Percentiles rank a stretch among this genome's conserved stretches.
Evolutionary conservation across 2,329 filamentous ascomycete genomes (phyloP).

Genomic region (Apiospora koreana): DNA sequence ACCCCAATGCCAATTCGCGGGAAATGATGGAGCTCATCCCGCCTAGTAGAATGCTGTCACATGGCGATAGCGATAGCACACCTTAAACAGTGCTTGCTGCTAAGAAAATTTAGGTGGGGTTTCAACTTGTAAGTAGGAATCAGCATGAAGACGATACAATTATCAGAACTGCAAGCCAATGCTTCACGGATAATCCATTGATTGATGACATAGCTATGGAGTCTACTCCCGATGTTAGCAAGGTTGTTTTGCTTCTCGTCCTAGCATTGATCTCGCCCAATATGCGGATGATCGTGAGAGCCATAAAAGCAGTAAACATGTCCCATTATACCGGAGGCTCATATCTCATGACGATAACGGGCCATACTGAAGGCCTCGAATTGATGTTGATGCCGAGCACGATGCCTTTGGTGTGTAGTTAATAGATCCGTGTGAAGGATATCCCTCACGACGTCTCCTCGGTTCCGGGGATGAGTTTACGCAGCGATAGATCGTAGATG

Average conservation of each 20-base stretch:
- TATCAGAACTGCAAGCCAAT: neutral
- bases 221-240: neutral
- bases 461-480: slow-evolving; percentile 69
- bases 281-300: neutral
- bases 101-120: neutral
- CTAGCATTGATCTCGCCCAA: neutral
- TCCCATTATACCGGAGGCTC: neutral
- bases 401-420: neutral
- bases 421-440: neutral
- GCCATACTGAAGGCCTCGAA: neutral
- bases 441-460: slow-evolving; percentile 11
- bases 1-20: neutral
- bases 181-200: neutral
- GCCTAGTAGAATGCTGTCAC: neutral
- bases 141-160: neutral
- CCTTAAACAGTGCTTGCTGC: neutral
- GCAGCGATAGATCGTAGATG: slow-evolving; percentile 89
- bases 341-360: neutral
- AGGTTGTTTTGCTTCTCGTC: no score
- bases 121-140: neutral
- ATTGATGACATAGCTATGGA: neutral
- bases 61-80: slow-evolving; percentile 15
- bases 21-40: neutral
- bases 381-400: neutral
- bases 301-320: neutral